Evolutionary conservation across 768 basidiomycete species (phyloP), one percentile per base, ranked within the genome.

Genomic region (Tricholoma furcatifolium): DNA sequence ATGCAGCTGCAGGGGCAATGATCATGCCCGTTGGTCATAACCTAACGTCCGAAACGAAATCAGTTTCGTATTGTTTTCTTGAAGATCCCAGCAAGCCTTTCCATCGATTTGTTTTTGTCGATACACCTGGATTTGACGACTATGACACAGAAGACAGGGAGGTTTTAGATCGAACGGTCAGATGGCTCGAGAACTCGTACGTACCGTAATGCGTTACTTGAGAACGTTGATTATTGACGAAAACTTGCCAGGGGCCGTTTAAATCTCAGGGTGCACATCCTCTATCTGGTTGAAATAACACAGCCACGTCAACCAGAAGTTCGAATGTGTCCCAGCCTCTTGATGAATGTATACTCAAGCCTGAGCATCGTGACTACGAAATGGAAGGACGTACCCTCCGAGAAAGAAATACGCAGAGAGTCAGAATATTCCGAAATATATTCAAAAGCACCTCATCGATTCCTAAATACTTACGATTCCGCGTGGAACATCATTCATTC

Each of bases 61-160:
- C 39, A 6, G 30, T 49, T 2, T 31, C 48, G 2, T 32, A 40
- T 15, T 49, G 38, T 12, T 10, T 31, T 32, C 23, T 40, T 12
- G 34, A 20, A 9, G 38, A 49, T 41, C 48, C 48, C 23, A 49
- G 48, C 2, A 4, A 5, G 39, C 2, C 27, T 15, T 47, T 32
- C 9, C 9, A 18, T 11, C 38, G 48, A 41, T 49, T 31, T n/a
- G 17, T 49, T 14, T 41, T 49, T 11, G 38, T 49, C 17, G 48
- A 49, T 23, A 49, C 48, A 10, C 48, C 48, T 23, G 48, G 48
- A 9, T 49, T 49, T 32, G 48, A 49, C 27, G 38, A 49, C 17
- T 47, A 47, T 27, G 21, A 36, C 8, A 7, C 46, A 23, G 35
- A 23, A 35, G 46, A 47, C 30, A n/a, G 46, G 9, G 39, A 41